phyloP scores from a whole-genome alignment of 2,329 filamentous ascomycete genomes.

The Cytospora piceae region DNA sequence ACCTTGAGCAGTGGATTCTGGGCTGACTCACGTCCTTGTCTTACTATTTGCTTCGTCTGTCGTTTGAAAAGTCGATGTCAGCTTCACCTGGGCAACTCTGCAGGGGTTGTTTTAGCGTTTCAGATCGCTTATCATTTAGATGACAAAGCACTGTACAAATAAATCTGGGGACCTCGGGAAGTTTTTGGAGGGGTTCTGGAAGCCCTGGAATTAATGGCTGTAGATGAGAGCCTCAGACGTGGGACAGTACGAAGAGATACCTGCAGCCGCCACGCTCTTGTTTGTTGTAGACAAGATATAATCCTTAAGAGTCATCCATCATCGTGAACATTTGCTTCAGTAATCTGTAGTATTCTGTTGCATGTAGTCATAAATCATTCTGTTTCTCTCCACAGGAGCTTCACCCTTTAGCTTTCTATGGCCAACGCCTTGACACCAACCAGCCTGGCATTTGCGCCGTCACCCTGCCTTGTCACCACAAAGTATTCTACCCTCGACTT shows the following conservation, averaged over 20 bases:
- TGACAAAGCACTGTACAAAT: neutral
- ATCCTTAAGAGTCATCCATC: neutral
- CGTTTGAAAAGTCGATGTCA: neutral
- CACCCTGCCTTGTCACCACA: constrained; percentile 67
- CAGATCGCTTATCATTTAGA: neutral
- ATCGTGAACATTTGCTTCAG: neutral
- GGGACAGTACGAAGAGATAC: neutral
- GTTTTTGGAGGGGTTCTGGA: neutral
- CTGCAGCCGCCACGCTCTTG: neutral
- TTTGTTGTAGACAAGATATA: neutral
- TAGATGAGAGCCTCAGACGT: neutral
- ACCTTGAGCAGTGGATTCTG: constrained; percentile 14
- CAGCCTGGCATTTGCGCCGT: constrained; percentile 61
- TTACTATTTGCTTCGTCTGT: neutral
- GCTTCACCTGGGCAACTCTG: neutral
- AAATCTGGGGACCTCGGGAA: neutral
- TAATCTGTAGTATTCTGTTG: neutral
- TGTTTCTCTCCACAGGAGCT: neutral
- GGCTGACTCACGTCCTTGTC: constrained; percentile 28
- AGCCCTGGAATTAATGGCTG: neutral
- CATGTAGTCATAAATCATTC: constrained; percentile 2
- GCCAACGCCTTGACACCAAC: constrained; percentile 80
- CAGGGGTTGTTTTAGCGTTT: neutral
- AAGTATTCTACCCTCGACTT: constrained; percentile 76
- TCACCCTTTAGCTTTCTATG: constrained; percentile 64